Evolutionary conservation across 1,284 basidiomycete genomes (phyloP), one percentile per base, ranked within the genome.

Genomic region (Sporisorium graminicola): DNA sequence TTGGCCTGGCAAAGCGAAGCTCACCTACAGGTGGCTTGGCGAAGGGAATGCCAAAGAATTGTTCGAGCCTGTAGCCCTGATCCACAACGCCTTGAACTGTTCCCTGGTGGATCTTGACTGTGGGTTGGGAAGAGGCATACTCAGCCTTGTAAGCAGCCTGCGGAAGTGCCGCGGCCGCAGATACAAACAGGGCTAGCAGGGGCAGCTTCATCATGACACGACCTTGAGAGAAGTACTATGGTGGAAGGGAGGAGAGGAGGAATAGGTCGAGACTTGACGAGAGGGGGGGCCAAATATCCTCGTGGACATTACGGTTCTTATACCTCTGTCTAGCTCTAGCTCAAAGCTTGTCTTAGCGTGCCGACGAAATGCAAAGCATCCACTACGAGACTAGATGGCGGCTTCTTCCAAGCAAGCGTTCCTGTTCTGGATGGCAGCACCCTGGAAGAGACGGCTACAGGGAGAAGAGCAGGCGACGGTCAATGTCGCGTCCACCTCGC

Each of bases 21-120:
- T 72, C 22, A 20, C 65, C 67, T 1, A 68, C 56, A 20, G 75
- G 71, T 14, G 76, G 56, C 35, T 72, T 61, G 43, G 68, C 78
- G 35, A 57, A 80, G 13, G 78, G 78, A 29, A 79, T 75, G 42
- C 76, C 78, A 27, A 75, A 69, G 61, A 75, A 75, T 12, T 65
- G 62, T 12, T 75, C 72, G 14, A 75, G 40, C 1, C 53, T 33
- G 26, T 66, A 70, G 42, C 43, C 60, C 16, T 52, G 14, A 29
- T 66, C 67, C 35, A 52, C 42, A 20, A 51, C 47, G 31, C 72
- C 72, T 16, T 53, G 47, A 37, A 70, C 72, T 13, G 42, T 69
- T 49, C 72, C 72, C 37, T 65, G 67, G 1, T 65, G 33, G 31
- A 70, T 54, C 6, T 66, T 42, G 49, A 75, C 67, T 13, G 27